Evolutionary conservation across 768 basidiomycete species (phyloP), one percentile per base, ranked within the genome.

Genomic region (Boletus rufocinnamomeus): DNA sequence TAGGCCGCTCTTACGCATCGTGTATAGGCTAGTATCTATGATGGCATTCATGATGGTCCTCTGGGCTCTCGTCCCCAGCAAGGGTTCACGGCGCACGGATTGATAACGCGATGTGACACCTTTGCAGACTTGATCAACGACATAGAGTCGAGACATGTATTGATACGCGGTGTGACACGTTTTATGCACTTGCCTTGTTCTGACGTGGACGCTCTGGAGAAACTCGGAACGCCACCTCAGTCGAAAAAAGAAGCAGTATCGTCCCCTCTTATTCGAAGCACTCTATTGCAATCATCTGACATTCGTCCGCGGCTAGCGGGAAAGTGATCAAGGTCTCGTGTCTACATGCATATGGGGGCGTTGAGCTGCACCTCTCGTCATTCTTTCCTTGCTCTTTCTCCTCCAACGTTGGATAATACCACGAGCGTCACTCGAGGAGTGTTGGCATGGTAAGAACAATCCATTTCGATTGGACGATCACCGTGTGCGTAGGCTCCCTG

Each of bases 41-140:
- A 76, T 81, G 77, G 71, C 10, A 6, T 60, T 76, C 28, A 78
- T 81, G 75, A 69, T 69, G 11, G 59, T 66, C 17, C 57, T 79
- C n/a, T 81, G 80, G 80, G 69, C 71, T 13, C 50, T 78, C 40
- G 75, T 81, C 16, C 77, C 79, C 8, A 47, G 55, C 52, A 72
- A 71, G 50, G 63, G 66, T 5, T 58, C 62, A 5, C 61, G 59
- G 21, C 64, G 59, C 49, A 57, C 25, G 17, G 66, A 72, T 45
- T 64, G 25, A 69, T 38, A 13, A 25, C 21, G 17, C n/a, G n/a
- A 21, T 17, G 28, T 16, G 46, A 34, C 6, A 27, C 21, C 17
- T 7, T 17, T 21, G 4, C 13, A 10, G 10, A 14, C 25, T 9
- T 35, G 4, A 5, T 25, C 6, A 8, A 37, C 17, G 5, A 21